Evolutionary conservation across 108 stramenopile genomes (phyloP), one percentile per base, ranked within the genome.

Genomic region (Skeletonema costatum): DNA sequence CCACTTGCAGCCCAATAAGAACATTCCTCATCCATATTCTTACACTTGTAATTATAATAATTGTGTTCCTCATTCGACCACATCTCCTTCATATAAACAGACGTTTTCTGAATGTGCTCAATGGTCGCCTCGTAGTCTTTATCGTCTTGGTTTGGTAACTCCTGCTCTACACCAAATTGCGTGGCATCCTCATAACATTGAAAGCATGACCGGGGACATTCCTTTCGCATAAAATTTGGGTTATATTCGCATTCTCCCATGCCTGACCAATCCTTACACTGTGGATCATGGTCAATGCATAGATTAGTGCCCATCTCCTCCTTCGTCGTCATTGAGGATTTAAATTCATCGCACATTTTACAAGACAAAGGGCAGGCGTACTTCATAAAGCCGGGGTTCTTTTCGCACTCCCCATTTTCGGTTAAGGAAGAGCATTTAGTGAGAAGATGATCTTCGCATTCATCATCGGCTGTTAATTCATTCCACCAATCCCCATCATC

Each of bases 301-400:
- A 66, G 72, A 19, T 30, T 29, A 3, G 8, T 36, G 11, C 25
- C 78, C 32, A 61, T 63, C n/a, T 80, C 67, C 7, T 58, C 35
- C 7, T 35, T 66, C 35, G 50, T 66, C 35, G 50, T 25, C 11
- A 32, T 11, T 1, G 78, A 71, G 31, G 38, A 46, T 30, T 31
- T 10, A 10, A 73, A 17, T 2, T 31, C 67, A 51, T 73, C 78
- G 33, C 78, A 80, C 29, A 72, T 64, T 0, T 68, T 32, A 59
- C 78, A 80, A 8, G 71, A 51, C 2, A 16, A 4, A n/a, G 78
- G 33, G 25, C 87, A 87, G 35, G 66, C 46, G 2, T 63, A 50
- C 0, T 68, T 82, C 87, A 87, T 87, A 71, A 85, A 87, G 2
- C 78, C 83, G n/a, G 87, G 87, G 44, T 85, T 85, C 19, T 17